Evolutionary conservation across 164 flowering plant genomes (phyloP).

Genomic region (Pachysandra terminalis): DNA sequence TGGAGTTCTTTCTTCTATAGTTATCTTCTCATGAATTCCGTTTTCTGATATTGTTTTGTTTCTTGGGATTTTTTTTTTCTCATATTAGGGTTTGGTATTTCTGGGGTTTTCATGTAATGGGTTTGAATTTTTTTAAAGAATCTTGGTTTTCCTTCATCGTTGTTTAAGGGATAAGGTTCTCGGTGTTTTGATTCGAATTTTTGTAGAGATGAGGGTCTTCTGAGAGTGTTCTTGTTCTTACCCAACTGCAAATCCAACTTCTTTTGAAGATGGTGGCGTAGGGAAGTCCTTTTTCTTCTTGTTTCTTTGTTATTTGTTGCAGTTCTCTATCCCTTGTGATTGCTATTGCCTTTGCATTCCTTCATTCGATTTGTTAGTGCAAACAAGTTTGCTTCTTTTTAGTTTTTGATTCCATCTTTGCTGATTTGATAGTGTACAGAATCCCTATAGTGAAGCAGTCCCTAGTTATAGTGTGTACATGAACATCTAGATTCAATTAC

Average conservation of each 20-base stretch:
- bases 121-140: background rate
- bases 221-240: conserved; percentile 18
- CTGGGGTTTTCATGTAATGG: background rate
- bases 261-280: conserved; percentile 28
- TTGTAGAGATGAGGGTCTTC: conserved; percentile 22
- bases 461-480: background rate
- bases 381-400: background rate
- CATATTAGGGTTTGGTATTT: conserved; percentile 4
- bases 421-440: background rate
- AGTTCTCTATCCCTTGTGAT: background rate
- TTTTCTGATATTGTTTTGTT: background rate
- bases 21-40: conserved; percentile 5
- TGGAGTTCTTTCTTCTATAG: background rate
- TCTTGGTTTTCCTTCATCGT: conserved; percentile 3
- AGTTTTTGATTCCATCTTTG: background rate
- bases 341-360: background rate
- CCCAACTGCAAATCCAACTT: conserved; percentile 22
- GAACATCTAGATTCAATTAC: too few relatives aligned
- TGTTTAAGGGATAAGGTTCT: background rate
- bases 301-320: too few relatives aligned
- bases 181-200: background rate
- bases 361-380: background rate
- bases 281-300: conserved; percentile 1
- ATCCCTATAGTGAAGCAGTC: background rate
- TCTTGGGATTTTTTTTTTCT: conserved; percentile 6